Percentiles rank a stretch among this genome's conserved stretches.
These are phyloP conservation scores for Coemansia sp. DNA, from an alignment of 192 early-diverging fungal species.

Conservation along the genomic window DNA sequence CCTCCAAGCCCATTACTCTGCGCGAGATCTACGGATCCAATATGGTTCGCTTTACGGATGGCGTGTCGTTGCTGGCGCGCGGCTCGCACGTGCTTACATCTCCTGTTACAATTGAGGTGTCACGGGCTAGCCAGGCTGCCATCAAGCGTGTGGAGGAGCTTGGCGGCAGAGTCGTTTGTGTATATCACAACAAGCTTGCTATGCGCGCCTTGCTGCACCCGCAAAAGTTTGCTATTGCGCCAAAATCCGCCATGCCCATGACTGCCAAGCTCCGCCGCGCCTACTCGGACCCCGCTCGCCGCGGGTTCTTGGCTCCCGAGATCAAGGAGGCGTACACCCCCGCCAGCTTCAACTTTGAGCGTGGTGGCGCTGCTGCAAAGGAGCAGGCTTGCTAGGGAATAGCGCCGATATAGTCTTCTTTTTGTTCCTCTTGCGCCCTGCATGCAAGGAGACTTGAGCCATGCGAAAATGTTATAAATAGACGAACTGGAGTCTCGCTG, in stretches of 20 bases:
- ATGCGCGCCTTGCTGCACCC: constrained; percentile 75
- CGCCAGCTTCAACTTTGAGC: constrained; percentile 38
- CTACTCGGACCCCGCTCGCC: constrained; percentile 63
- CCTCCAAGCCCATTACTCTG: constrained; percentile 76
- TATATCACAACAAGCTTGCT: constrained; percentile 73
- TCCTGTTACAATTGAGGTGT: constrained; percentile 81
- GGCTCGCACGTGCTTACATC: constrained; percentile 74
- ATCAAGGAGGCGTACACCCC: constrained; percentile 35
- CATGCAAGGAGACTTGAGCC: background rate
- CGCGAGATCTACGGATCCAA: constrained; percentile 47
- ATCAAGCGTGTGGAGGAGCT: constrained; percentile 74
- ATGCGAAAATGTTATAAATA: too few relatives aligned
- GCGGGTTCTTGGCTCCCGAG: constrained; percentile 68
- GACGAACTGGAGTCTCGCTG: too few relatives aligned
- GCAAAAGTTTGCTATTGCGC: constrained; percentile 67
- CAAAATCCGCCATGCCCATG: constrained; percentile 63
- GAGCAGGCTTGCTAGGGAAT: background rate
- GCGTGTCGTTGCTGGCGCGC: constrained; percentile 75
- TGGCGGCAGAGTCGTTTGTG: constrained; percentile 76
- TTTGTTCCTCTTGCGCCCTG: background rate
- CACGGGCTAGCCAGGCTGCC: constrained; percentile 70
- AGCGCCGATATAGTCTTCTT: background rate
- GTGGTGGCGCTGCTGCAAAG: constrained; percentile 6
- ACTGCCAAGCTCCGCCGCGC: constrained; percentile 57
- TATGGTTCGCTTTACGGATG: constrained; percentile 64